Evolutionary conservation across 2,329 filamentous ascomycete species (phyloP).

Genomic region (Lecanoromycetidae sp.): DNA sequence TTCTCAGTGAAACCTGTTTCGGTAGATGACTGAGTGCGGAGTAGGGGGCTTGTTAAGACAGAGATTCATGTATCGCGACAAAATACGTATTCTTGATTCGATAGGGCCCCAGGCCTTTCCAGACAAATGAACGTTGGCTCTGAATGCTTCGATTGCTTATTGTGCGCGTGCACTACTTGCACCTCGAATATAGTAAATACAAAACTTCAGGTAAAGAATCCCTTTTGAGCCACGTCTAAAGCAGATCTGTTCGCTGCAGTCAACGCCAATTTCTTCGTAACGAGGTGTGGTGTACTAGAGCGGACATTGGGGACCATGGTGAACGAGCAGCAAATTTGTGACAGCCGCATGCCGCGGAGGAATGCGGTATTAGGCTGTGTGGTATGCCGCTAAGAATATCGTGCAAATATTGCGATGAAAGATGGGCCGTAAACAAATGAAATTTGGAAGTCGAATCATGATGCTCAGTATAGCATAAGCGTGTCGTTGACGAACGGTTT

Average conservation of each 20-base stretch:
- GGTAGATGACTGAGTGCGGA: no score
- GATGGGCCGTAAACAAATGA: slow-evolving; percentile 2
- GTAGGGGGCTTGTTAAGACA: no score
- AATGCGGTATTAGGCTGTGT: background rate
- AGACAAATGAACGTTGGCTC: background rate
- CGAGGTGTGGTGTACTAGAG: slow-evolving; percentile 1
- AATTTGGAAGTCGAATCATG: slow-evolving; percentile 8
- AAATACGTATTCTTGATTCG: no score
- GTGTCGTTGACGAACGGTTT: slow-evolving; percentile 9
- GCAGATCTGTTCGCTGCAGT: background rate
- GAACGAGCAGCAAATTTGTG: no score
- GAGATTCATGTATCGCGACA: no score
- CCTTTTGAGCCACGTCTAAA: slow-evolving; percentile 3
- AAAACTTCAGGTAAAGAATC: background rate
- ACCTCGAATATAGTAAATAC: slow-evolving; percentile 3
- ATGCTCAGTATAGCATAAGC: slow-evolving; percentile 9
- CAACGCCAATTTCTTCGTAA: background rate
- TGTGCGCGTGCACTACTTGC: background rate
- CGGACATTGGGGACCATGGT: no score
- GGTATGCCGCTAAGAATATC: background rate
- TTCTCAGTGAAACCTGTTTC: no score
- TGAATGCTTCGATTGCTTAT: background rate
- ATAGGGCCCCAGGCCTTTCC: no score
- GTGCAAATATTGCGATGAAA: background rate
- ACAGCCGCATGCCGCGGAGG: no score